Base-by-base conservation (phyloP, 2,329 filamentous ascomycete species). In the Penicillium thymicola region DNA sequence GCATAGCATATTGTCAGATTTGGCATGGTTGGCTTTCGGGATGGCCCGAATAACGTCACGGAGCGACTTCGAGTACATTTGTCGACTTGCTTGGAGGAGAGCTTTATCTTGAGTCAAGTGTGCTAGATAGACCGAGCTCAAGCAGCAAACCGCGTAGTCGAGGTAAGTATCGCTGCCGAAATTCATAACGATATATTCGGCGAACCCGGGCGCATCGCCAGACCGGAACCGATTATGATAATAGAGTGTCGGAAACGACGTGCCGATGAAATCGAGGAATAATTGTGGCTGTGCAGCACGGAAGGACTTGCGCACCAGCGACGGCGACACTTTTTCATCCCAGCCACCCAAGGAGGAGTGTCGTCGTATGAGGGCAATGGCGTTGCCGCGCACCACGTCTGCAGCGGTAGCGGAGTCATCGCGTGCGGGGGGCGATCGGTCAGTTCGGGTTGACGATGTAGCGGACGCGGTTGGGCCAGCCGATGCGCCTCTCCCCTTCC, bases 21-120 rank as follows among this genome's bases (percentile, higher is more conserved):
- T 64, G 0, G 69, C 70, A 7, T 63, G 61, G 2, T 66, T 60
- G 5, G 54, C 51, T 5, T 65, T 65, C 21, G 69, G 59, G 1
- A 76, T 42, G 0, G 70, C 66, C 13, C 59, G 61, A 25, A 69
- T 66, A 5, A 75, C 63, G 36, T 70, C 65, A 2, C 64, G 51
- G 14, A 76, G 60, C 1, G 72, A 66, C 21, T 67, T 53, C 5
- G 69, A 66, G 54, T 76, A 75, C 63, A 70, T 64, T n/a, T 65
- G 59, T 1, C 67, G 65, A 55, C 68, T 67, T 0, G 58, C 63
- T 16, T 59, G 60, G 8, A 65, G 40, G 16, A 69, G 54, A n/a
- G 54, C 55, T 5, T 47, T 58, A 27, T 70, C 65, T 34, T 66
- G 59, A 2, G 66, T 65, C 4, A 66, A 45, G 46, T 66, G 63